Percentiles rank a stretch among this genome's conserved stretches.
Conservation (phyloP, 2,329 filamentous ascomycete genomes). For the Paracamarosporium sp. region DNA sequence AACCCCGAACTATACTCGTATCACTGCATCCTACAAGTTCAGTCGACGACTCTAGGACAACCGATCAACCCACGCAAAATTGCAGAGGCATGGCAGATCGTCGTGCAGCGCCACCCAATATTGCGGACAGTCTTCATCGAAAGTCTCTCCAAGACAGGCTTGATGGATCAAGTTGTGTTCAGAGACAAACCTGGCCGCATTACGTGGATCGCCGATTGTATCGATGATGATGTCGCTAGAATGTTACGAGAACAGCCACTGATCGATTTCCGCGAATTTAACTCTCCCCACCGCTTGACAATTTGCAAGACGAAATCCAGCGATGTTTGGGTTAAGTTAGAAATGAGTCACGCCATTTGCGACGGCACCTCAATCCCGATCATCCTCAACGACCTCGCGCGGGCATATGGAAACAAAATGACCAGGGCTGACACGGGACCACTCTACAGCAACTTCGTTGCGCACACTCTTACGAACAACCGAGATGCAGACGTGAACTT, state of each 20-base stretch:
- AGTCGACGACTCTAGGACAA: conserved; percentile 19
- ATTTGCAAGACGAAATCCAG: conserved; percentile 50
- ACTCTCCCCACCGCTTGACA: conserved; percentile 55
- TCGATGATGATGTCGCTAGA: conserved; percentile 23
- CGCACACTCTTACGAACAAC: conserved; percentile 35
- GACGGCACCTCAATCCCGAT: conserved; percentile 60
- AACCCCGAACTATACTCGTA: conserved; percentile 38
- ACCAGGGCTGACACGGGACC: conserved; percentile 42
- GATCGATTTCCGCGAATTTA: conserved; percentile 35
- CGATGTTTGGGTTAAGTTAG: conserved; percentile 54
- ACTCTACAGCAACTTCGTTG: conserved; percentile 48
- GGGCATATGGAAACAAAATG: conserved; percentile 54
- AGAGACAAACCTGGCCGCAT: conserved; percentile 35
- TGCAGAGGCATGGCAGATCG: conserved; percentile 42
- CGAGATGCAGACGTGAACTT: conserved; percentile 47
- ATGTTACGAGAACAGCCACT: conserved; percentile 26
- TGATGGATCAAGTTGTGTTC: conserved; percentile 42
- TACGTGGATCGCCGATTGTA: conserved; percentile 28
- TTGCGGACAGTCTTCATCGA: conserved; percentile 44
- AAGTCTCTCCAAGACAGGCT: conserved; percentile 38
- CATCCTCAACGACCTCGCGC: conserved; percentile 54
- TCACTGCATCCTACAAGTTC: conserved; percentile 37
- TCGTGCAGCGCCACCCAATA: conserved; percentile 41
- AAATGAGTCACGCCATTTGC: conserved; percentile 59
- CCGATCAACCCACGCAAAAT: conserved; percentile 32